phyloP scores from a whole-genome alignment of 2,329 filamentous ascomycete species.

The Diatrype stigma region DNA sequence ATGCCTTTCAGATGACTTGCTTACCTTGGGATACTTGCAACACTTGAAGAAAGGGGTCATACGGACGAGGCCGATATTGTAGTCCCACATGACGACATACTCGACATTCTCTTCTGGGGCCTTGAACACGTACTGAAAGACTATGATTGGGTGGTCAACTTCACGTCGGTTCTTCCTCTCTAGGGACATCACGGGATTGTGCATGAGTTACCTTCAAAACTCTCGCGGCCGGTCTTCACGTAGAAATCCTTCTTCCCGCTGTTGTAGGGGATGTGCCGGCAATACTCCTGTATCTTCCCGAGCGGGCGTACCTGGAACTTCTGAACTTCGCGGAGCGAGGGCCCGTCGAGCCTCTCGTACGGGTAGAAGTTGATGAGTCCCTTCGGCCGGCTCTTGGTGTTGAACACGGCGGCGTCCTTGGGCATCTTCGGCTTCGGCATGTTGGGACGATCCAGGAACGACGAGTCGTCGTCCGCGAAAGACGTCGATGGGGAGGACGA shows the following conservation, averaged over 20 bases:
- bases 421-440: slow-evolving; percentile 53
- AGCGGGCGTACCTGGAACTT: slow-evolving; percentile 64
- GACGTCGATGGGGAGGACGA: slow-evolving; percentile 32
- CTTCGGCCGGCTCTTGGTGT: slow-evolving; percentile 53
- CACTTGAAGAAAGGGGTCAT: slow-evolving; percentile 96
- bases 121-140: slow-evolving; percentile 80
- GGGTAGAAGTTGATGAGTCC: slow-evolving; percentile 71
- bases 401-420: slow-evolving; percentile 61
- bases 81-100: slow-evolving; percentile 92
- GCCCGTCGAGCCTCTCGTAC: slow-evolving; percentile 61
- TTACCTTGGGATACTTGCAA: slow-evolving; percentile 79
- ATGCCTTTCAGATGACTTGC: slow-evolving; percentile 12
- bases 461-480: slow-evolving; percentile 30
- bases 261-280: slow-evolving; percentile 84
- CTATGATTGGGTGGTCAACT: slow-evolving; percentile 38
- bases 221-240: slow-evolving; percentile 79
- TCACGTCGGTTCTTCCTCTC: slow-evolving; percentile 2
- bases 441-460: slow-evolving; percentile 23
- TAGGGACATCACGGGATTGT: not conserved
- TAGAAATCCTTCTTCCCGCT: slow-evolving; percentile 90
- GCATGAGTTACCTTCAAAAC: slow-evolving; percentile 70
- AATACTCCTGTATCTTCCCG: slow-evolving; percentile 56
- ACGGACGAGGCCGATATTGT: slow-evolving; percentile 87
- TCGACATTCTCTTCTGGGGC: slow-evolving; percentile 61
- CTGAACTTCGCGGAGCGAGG: slow-evolving; percentile 53